These are phyloP conservation scores for Boletales sp. DNA, from an alignment of 768 basidiomycete species.

Conservation along the genomic window DNA sequence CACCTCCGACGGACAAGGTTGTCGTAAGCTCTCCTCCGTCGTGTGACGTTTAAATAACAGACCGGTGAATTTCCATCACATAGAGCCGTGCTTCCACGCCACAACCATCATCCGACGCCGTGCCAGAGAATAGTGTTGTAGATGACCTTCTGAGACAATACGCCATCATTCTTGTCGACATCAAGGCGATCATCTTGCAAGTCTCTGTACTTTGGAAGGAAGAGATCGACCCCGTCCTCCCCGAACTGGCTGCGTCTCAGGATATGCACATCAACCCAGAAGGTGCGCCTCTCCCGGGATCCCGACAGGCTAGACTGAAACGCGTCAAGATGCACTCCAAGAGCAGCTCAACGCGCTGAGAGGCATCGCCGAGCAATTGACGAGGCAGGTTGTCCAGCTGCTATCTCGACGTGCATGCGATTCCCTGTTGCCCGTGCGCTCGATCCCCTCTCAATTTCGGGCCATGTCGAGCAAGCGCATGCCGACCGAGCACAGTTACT, in stretches of 20 bases:
- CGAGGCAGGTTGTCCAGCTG: conserved; percentile 63
- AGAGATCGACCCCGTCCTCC: conserved; percentile 61
- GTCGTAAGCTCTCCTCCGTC: conserved; percentile 12
- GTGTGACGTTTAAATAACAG: too few relatives aligned
- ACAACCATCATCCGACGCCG: conserved; percentile 42
- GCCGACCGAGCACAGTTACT: conserved; percentile 82
- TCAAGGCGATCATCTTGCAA: conserved; percentile 52
- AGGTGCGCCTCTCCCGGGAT: conserved; percentile 40
- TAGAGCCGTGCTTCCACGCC: conserved; percentile 53
- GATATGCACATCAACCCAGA: conserved; percentile 39
- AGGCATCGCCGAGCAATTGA: conserved; percentile 53
- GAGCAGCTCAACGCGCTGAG: conserved; percentile 48
- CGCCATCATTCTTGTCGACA: conserved; percentile 65
- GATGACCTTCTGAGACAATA: conserved; percentile 72
- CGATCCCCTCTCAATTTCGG: conserved; percentile 87
- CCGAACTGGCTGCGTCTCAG: conserved; percentile 35
- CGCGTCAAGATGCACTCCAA: conserved; percentile 48
- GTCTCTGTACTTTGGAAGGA: conserved; percentile 62
- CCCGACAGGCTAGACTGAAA: neutral
- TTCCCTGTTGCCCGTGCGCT: conserved; percentile 76
- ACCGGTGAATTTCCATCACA: conserved; percentile 13
- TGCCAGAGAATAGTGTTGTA: conserved; percentile 50
- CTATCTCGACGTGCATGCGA: conserved; percentile 82
- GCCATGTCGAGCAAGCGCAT: conserved; percentile 73
- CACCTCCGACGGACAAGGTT: conserved; percentile 36